A percentile compares a stretch with the other conserved stretches of the same genome.
phyloP scores from a whole-genome alignment of 192 early-diverging fungal species.

The Rhizophagus clarus region DNA sequence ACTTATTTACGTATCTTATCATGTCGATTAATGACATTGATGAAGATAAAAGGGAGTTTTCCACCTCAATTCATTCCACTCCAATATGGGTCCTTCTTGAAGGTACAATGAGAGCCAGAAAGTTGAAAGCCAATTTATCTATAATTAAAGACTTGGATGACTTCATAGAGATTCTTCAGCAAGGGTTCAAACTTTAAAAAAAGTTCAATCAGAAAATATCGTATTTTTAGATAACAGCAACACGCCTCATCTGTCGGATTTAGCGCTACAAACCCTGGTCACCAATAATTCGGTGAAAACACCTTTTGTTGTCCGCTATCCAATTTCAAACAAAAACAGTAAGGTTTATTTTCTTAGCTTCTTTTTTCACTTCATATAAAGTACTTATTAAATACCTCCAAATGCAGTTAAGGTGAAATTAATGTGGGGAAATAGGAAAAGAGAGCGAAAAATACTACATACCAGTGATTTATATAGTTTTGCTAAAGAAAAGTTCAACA shows the following conservation, averaged over 20 bases:
- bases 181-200: conserved; percentile 1
- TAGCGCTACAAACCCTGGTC: no score
- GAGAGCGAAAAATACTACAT: conserved; percentile 15
- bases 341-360: conserved; percentile 15
- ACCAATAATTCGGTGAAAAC: no score
- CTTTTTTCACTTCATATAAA: conserved; percentile 20
- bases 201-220: not conserved
- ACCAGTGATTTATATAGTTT: conserved; percentile 3
- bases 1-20: no score
- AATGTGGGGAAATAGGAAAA: not conserved
- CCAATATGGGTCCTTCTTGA: conserved; percentile 25
- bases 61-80: no score
- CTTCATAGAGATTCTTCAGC: not conserved
- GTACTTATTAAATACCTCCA: conserved; percentile 28
- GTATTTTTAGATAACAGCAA: conserved; percentile 16
- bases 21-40: no score
- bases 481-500: not conserved
- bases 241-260: not conserved
- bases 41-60: no score
- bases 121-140: conserved; percentile 14
- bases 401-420: conserved; percentile 14
- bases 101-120: not conserved
- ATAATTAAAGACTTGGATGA: conserved; percentile 1
- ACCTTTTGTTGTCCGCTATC: no score
- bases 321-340: no score